A percentile compares a stretch with the other conserved stretches of the same genome.
These are phyloP conservation scores for Pyrus bretschneideri DNA, from an alignment of 306 rosid genomes.

Conservation along the genomic window DNA sequence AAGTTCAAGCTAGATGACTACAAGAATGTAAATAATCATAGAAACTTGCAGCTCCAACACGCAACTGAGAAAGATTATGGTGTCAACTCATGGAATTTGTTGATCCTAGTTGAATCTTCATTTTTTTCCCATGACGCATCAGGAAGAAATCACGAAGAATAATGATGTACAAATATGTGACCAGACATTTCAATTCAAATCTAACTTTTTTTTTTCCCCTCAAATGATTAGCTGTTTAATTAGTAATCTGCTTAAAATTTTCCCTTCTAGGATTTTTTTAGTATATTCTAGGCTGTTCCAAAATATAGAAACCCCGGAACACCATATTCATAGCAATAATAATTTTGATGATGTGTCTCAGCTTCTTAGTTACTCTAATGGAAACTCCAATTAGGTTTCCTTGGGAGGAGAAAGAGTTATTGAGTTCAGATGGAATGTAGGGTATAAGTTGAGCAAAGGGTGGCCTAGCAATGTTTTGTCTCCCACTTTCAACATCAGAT, in stretches of 20 bases:
- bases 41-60: conserved; percentile 1
- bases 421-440: conserved; percentile 39
- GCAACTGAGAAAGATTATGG: conserved; percentile 7
- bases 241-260: too few relatives aligned
- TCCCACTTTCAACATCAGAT: conserved; percentile 42
- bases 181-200: not conserved
- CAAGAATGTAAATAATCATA: not conserved
- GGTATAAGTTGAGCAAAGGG: conserved; percentile 42
- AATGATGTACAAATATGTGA: not conserved
- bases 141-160: not conserved
- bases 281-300: not conserved
- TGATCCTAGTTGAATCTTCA: not conserved
- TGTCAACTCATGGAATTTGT: conserved; percentile 9
- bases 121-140: not conserved
- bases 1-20: not conserved
- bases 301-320: too few relatives aligned
- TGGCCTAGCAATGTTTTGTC: conserved; percentile 44
- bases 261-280: too few relatives aligned
- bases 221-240: not conserved
- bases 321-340: not conserved
- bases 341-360: conserved; percentile 15
- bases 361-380: conserved; percentile 2
- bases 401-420: conserved; percentile 24
- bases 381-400: conserved; percentile 23
- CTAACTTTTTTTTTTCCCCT: not conserved